Conservation (phyloP, 2,329 filamentous ascomycete species). For the Leptographium lundbergii region DNA sequence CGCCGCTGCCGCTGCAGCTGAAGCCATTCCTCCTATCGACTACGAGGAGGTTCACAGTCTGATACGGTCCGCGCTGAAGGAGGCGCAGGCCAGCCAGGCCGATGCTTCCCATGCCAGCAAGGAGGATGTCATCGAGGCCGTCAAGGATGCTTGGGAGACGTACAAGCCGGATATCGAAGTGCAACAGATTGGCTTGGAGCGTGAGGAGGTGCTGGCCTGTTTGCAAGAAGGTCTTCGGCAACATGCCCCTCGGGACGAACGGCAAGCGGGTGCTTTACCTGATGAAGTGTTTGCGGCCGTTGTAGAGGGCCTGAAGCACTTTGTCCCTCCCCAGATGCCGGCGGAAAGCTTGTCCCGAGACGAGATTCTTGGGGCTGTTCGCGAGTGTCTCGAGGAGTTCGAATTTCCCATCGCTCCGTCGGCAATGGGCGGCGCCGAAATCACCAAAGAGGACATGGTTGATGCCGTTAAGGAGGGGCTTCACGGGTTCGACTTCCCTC, state of each 20-base stretch:
- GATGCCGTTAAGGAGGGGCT: constrained; percentile 51
- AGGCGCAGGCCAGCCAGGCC: constrained; percentile 39
- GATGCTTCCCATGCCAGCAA: constrained; percentile 46
- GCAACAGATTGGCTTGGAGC: constrained; percentile 78
- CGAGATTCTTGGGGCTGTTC: constrained; percentile 71
- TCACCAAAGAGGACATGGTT: constrained; percentile 50
- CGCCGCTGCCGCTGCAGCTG: constrained; percentile 33
- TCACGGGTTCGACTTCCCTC: constrained; percentile 33
- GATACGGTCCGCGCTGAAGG: constrained; percentile 61
- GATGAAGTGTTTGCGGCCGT: constrained; percentile 81
- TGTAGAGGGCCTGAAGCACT: constrained; percentile 73
- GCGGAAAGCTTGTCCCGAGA: constrained; percentile 56
- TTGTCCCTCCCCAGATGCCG: constrained; percentile 59
- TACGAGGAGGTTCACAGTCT: constrained; percentile 79
- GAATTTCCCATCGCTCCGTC: constrained; percentile 56
- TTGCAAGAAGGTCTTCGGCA: constrained; percentile 75
- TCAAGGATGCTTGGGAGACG: constrained; percentile 83
- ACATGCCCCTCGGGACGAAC: constrained; percentile 46
- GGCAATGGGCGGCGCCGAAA: constrained; percentile 35
- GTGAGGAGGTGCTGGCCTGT: constrained; percentile 79
- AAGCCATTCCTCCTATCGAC: constrained; percentile 46
- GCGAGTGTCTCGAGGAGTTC: constrained; percentile 76
- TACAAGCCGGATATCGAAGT: constrained; percentile 91
- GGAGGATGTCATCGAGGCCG: constrained; percentile 75
- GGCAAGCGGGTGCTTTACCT: constrained; percentile 51